phyloP scores from a whole-genome alignment of 768 basidiomycete genomes.

The Amanita pallidorosea region DNA sequence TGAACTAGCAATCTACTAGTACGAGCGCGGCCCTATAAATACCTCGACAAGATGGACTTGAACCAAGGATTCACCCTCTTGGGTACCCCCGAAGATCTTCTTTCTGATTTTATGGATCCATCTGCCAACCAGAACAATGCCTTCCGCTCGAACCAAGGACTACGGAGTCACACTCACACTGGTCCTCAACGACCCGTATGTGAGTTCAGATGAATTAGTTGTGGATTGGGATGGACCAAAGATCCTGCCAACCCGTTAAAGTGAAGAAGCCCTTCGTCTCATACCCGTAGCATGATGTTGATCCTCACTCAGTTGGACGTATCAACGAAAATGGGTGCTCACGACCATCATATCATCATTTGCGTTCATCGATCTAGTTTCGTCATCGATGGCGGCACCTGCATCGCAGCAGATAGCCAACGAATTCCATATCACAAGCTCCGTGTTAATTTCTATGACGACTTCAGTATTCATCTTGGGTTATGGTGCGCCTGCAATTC shows the following conservation, averaged over 20 bases:
- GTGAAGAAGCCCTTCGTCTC: slow-evolving; percentile 20
- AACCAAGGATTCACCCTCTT: too few relatives aligned
- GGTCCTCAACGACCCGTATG: too few relatives aligned
- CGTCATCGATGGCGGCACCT: slow-evolving; percentile 70
- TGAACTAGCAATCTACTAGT: too few relatives aligned
- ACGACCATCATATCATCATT: slow-evolving; percentile 56
- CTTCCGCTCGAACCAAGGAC: too few relatives aligned
- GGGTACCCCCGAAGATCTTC: too few relatives aligned
- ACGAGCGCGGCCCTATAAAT: too few relatives aligned
- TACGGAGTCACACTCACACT: too few relatives aligned
- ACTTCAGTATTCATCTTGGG: slow-evolving; percentile 44
- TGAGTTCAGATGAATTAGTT: slow-evolving; percentile 16
- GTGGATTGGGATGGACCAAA: slow-evolving; percentile 56
- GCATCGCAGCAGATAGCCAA: slow-evolving; percentile 39
- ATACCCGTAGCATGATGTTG: background rate
- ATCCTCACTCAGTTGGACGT: slow-evolving; percentile 36
- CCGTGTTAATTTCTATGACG: slow-evolving; percentile 39
- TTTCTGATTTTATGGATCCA: too few relatives aligned
- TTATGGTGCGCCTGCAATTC: slow-evolving; percentile 31
- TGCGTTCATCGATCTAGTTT: slow-evolving; percentile 58
- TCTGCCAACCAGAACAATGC: too few relatives aligned
- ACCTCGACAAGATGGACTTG: too few relatives aligned
- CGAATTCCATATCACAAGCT: slow-evolving; percentile 44
- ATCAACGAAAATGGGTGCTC: slow-evolving; percentile 49
- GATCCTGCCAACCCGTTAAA: slow-evolving; percentile 55